Evolutionary conservation across 176 grass and related monocot genomes (phyloP), one percentile per base, ranked within the genome.

Genomic region (Paspalum notatum): DNA sequence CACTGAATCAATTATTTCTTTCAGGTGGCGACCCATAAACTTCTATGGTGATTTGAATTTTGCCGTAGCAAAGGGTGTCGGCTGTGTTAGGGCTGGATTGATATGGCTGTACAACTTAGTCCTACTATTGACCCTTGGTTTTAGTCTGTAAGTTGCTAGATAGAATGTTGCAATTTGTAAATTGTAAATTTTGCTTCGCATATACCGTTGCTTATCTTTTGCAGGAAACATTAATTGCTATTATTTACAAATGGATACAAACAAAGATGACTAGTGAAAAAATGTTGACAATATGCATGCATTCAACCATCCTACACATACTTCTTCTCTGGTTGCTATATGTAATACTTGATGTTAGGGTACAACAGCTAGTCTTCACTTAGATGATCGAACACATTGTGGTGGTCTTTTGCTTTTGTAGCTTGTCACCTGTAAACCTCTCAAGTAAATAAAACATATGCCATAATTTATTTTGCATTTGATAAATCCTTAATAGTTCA

Each of bases 91-190:
- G 41, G 57, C 79, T 57, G 65, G 73, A 77, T 77, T 72, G 85
- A 71, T 87, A 63, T 83, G 85, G 65, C 7, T 65, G 25, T 83
- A 83, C 26, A 83, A 83, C 57, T 56, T 78, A 78, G 48, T 50
- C 48, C 24, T 87, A 57, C 40, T 83, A n/a, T 64, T 72, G 40
- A 77, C 14, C 6, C 74, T 59, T 59, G 40, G 18, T 72, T 56
- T 41, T 78, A 7, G 40, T 83, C 60, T 78, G 80, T 83, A 87
- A 49, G 79, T 83, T 83, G 18, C n/a, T 78, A 46, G 12, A 24
- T 51, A 43, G 72, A 26, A 39, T 38, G 6, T 17, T 57, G 26
- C 47, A 26, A 38, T 57, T 75, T 44, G 11, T 32, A 68, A 41
- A 63, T 56, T 25, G 24, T 8, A 65, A 37, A 25, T 72, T 32